Evolutionary conservation across 148 eudicot genomes (phyloP).

Genomic region (Amaranthus cruentus): DNA sequence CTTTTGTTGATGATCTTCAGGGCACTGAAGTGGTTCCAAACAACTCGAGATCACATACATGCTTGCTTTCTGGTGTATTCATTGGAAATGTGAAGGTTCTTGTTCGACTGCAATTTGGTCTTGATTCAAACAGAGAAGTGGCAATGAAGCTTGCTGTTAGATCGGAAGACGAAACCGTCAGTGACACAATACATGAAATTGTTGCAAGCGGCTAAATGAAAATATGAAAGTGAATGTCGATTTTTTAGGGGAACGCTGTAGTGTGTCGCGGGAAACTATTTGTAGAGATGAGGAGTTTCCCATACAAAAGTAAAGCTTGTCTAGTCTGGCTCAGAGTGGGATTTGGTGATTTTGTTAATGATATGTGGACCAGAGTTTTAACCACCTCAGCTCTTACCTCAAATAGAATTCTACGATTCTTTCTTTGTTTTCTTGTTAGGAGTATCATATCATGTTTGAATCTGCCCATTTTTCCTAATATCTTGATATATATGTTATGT

Average conservation of each 20-base stretch:
- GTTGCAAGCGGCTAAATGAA: conserved; percentile 75
- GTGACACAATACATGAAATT: conserved; percentile 90
- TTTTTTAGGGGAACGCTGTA: conserved; percentile 2
- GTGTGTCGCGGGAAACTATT: conserved; percentile 14
- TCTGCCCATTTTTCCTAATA: neutral
- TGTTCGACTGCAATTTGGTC: conserved; percentile 76
- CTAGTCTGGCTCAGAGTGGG: conserved; percentile 1
- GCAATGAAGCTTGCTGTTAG: conserved; percentile 96
- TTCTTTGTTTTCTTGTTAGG: neutral
- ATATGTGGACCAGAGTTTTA: neutral
- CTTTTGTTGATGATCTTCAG: conserved; percentile 27
- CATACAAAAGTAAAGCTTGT: conserved; percentile 14
- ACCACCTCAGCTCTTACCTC: neutral
- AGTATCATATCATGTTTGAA: conserved; percentile 2
- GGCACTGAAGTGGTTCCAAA: conserved; percentile 80
- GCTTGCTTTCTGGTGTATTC: conserved; percentile 82
- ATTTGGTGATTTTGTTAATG: neutral
- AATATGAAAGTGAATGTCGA: neutral
- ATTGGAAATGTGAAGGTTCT: conserved; percentile 86
- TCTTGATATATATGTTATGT: conserved; percentile 6
- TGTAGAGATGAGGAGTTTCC: conserved; percentile 27
- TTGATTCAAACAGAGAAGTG: conserved; percentile 82
- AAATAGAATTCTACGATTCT: neutral
- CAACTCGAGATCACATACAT: conserved; percentile 90
- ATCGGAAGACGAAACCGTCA: conserved; percentile 82